Evolutionary conservation across 345 rosid genomes (phyloP).

Genomic region (Syzygium aromaticum): DNA sequence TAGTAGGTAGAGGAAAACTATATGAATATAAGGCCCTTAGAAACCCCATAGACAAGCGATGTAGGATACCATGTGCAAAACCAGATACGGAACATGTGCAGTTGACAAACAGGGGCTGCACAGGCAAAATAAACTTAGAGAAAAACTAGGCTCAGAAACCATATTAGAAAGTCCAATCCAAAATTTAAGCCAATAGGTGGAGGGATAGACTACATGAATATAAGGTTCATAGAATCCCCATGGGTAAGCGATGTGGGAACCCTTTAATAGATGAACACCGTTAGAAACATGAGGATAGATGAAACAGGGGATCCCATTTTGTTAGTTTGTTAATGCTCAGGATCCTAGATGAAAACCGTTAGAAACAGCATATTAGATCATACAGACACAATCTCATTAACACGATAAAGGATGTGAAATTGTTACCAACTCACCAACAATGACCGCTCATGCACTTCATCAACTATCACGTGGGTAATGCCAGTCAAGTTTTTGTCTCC

Average conservation of each 20-base stretch:
- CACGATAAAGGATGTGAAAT: neutral
- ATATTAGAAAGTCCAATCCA: neutral
- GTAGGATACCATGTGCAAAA: neutral
- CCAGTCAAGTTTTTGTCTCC: constrained; percentile 68
- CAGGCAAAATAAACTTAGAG: neutral
- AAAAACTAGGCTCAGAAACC: neutral
- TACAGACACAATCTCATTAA: neutral
- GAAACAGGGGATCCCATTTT: neutral
- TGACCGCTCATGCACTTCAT: constrained; percentile 96
- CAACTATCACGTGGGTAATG: constrained; percentile 79
- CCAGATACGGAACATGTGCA: neutral
- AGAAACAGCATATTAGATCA: neutral
- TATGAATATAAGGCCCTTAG: neutral
- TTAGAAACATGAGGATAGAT: neutral
- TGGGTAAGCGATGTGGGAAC: neutral
- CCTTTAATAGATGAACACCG: neutral
- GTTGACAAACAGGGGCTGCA: neutral
- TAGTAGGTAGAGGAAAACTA: neutral
- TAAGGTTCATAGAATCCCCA: neutral
- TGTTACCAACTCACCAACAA: constrained; percentile 52
- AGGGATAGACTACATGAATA: neutral
- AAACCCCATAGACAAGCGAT: neutral
- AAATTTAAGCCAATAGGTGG: neutral
- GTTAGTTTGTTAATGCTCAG: neutral
- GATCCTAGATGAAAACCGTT: neutral